Conservation (phyloP, 768 basidiomycete species). For the Tulasnella sp. region DNA sequence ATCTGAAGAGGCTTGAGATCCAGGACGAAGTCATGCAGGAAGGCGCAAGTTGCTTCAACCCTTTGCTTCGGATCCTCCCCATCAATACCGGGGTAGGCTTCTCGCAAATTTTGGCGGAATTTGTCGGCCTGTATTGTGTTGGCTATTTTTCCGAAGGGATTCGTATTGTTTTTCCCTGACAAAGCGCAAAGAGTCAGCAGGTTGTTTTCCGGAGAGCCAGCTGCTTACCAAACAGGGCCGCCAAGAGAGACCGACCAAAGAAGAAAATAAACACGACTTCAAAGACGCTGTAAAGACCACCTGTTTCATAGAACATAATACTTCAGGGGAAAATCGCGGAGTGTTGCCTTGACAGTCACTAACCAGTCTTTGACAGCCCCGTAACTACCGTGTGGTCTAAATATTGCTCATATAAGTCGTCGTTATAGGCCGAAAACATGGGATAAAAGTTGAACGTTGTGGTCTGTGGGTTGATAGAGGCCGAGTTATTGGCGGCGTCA, state of each 20-base stretch:
- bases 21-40: constrained; percentile 24
- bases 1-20: background rate
- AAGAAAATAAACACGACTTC: background rate
- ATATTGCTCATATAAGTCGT: background rate
- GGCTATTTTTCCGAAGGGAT: background rate
- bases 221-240: background rate
- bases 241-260: background rate
- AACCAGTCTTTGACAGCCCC: background rate
- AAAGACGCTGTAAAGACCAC: background rate
- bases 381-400: background rate
- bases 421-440: background rate
- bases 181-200: too few relatives aligned
- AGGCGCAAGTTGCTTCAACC: constrained; percentile 8
- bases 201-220: too few relatives aligned
- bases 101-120: background rate
- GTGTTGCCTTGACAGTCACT: background rate
- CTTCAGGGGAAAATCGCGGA: background rate
- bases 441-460: background rate
- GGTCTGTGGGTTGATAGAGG: too few relatives aligned
- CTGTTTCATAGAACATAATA: background rate
- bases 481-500: too few relatives aligned
- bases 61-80: background rate
- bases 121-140: background rate
- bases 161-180: background rate
- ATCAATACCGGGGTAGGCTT: background rate